Evolutionary conservation across 805 yeast species (phyloP).

Genomic region (Cyberlindnera mississippiensis): DNA sequence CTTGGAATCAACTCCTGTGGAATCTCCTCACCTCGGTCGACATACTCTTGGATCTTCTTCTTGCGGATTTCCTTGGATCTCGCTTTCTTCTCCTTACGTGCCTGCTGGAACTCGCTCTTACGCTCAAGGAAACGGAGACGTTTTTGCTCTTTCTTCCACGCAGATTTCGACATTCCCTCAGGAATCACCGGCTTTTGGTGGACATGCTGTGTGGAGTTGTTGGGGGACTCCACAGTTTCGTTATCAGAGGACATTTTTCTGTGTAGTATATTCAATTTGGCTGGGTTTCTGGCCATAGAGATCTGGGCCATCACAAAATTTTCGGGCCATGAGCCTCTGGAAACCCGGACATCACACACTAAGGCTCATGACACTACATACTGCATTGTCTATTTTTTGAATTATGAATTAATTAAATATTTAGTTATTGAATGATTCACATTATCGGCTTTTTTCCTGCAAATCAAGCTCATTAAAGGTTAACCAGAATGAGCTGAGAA

Average conservation of each 20-base stretch:
- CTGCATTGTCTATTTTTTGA: too few species aligned
- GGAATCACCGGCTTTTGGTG: constrained; percentile 43
- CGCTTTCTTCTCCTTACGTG: constrained; percentile 53
- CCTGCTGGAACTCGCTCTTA: constrained; percentile 55
- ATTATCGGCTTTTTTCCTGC: too few species aligned
- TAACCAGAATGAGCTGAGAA: too few species aligned
- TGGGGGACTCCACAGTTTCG: too few species aligned
- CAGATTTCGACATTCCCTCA: constrained; percentile 82
- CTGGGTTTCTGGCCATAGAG: too few species aligned
- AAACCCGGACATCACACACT: neutral
- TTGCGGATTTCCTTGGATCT: constrained; percentile 38
- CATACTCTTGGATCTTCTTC: constrained; percentile 32
- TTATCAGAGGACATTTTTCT: neutral
- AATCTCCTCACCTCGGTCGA: constrained; percentile 37
- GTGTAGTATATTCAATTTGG: neutral
- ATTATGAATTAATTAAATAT: too few species aligned
- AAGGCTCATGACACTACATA: neutral
- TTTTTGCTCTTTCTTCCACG: constrained; percentile 73
- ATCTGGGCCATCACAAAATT: neutral
- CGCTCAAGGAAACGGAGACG: constrained; percentile 56
- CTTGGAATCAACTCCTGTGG: constrained; percentile 37
- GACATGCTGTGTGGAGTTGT: too few species aligned
- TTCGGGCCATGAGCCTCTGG: neutral
- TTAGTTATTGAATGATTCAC: too few species aligned
- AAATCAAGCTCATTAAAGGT: too few species aligned